Conservation (phyloP, 805 yeast species). For the Kurtzmaniella cleridarum region DNA sequence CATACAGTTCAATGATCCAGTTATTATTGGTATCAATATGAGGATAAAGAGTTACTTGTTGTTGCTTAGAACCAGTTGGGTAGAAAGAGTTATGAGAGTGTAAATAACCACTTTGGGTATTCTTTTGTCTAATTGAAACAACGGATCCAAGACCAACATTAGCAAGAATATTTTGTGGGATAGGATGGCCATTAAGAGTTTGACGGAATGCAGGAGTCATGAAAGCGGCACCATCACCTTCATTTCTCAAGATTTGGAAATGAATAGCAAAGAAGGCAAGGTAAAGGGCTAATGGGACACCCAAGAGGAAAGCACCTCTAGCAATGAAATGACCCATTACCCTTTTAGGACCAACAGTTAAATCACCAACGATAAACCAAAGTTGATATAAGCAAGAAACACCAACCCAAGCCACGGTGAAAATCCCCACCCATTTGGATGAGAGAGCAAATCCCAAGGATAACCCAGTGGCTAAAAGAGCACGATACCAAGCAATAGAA, state of each 20-base stretch:
- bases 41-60: slow-evolving; percentile 76
- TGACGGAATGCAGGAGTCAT: slow-evolving; percentile 70
- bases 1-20: slow-evolving; percentile 67
- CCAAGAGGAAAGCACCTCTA: slow-evolving; percentile 51
- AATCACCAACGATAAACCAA: slow-evolving; percentile 72
- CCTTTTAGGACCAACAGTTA: slow-evolving; percentile 41
- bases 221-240: slow-evolving; percentile 69
- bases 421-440: slow-evolving; percentile 82
- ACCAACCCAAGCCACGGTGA: slow-evolving; percentile 78
- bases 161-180: slow-evolving; percentile 55
- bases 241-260: slow-evolving; percentile 49
- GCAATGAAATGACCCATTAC: slow-evolving; percentile 43
- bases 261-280: slow-evolving; percentile 57
- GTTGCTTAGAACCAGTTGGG: slow-evolving; percentile 79
- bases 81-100: slow-evolving; percentile 73
- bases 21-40: slow-evolving; percentile 71
- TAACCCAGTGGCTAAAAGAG: slow-evolving; percentile 59
- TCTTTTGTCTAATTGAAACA: slow-evolving; percentile 61
- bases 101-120: slow-evolving; percentile 73
- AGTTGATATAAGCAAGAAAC: slow-evolving; percentile 52
- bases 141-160: slow-evolving; percentile 71
- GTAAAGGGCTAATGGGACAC: slow-evolving; percentile 55
- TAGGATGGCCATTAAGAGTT: slow-evolving; percentile 50
- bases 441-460: slow-evolving; percentile 70
- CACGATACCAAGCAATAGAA: slow-evolving; percentile 49